Evolutionary conservation across 2,329 filamentous ascomycete genomes (phyloP).

Genomic region (Aspergillus ustus): DNA sequence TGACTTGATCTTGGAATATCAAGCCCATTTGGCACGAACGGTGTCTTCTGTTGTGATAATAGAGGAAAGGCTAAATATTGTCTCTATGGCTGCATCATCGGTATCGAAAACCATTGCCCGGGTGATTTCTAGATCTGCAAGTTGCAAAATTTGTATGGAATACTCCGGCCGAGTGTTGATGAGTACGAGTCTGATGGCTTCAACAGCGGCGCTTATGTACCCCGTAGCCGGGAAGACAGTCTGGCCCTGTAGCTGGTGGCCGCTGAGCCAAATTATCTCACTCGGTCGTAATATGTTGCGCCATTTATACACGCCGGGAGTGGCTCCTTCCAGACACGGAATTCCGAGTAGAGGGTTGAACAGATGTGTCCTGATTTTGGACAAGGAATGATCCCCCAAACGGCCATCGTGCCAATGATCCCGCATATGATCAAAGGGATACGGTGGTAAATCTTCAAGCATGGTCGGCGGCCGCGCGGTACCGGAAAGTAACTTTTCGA

Average conservation of each 20-base stretch:
- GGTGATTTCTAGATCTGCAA: slow-evolving; percentile 29
- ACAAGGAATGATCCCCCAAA: neutral
- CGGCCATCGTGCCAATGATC: neutral
- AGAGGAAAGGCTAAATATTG: slow-evolving; percentile 24
- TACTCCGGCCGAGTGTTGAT: neutral
- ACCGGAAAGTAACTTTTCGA: too few relatives aligned
- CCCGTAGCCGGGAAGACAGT: slow-evolving; percentile 37
- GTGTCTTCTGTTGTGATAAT: neutral
- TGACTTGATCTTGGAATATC: neutral
- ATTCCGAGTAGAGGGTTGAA: neutral
- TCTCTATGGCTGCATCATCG: slow-evolving; percentile 26
- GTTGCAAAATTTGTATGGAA: slow-evolving; percentile 21
- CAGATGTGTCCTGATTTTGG: neutral
- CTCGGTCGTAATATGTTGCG: slow-evolving; percentile 34
- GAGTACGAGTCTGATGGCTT: slow-evolving; percentile 23
- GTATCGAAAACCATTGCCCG: slow-evolving; percentile 33
- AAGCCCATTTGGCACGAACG: slow-evolving; percentile 9
- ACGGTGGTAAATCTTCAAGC: neutral
- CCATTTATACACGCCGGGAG: slow-evolving; percentile 20
- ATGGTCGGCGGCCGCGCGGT: neutral
- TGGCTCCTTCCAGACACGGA: neutral
- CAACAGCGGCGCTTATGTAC: slow-evolving; percentile 35
- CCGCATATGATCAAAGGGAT: slow-evolving; percentile 2
- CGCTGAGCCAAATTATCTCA: slow-evolving; percentile 41
- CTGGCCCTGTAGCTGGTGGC: slow-evolving; percentile 39